Conservation (phyloP, 1,284 basidiomycete species). For the Chalciporus sp. region DNA sequence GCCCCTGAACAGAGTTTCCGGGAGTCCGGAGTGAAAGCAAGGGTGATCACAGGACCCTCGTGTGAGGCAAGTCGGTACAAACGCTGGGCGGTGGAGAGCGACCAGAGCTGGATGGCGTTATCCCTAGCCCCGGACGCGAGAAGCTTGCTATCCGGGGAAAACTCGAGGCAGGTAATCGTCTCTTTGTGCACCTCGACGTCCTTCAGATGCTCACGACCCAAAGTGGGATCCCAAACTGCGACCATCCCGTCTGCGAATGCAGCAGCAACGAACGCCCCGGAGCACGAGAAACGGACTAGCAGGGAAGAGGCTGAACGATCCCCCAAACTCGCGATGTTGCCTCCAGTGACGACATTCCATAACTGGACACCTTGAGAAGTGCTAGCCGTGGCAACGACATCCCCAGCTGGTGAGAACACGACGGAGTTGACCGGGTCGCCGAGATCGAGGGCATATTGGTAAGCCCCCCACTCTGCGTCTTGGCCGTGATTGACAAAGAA, state of each 20-base stretch:
- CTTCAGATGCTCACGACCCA: slow-evolving; percentile 16
- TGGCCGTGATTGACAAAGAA: slow-evolving; percentile 3
- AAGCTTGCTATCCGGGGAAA: slow-evolving; percentile 16
- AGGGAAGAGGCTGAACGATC: slow-evolving; percentile 6
- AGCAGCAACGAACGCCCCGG: slow-evolving; percentile 16
- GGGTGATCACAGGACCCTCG: slow-evolving; percentile 10
- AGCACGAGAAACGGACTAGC: slow-evolving; percentile 15
- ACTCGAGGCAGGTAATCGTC: slow-evolving; percentile 13
- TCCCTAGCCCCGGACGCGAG: slow-evolving; percentile 18
- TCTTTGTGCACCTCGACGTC: slow-evolving; percentile 3
- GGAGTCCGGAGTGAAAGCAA: slow-evolving; percentile 9
- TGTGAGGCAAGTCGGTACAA: slow-evolving; percentile 6
- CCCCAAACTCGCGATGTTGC: slow-evolving; percentile 18
- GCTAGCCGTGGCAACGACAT: slow-evolving; percentile 12
- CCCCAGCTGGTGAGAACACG: slow-evolving; percentile 16
- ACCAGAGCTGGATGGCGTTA: slow-evolving; percentile 17
- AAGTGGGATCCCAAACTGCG: slow-evolving; percentile 19
- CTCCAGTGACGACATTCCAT: slow-evolving; percentile 18
- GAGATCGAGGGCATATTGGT: slow-evolving; percentile 7
- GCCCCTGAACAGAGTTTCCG: slow-evolving; percentile 10
- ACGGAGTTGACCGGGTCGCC: slow-evolving; percentile 3
- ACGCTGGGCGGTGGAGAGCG: slow-evolving; percentile 9
- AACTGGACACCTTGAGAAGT: slow-evolving; percentile 17
- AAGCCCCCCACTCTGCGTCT: slow-evolving; percentile 12
- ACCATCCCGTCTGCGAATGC: slow-evolving; percentile 13